Evolutionary conservation across 2,329 filamentous ascomycete species (phyloP), one percentile per base, ranked within the genome.

Genomic region (Fusarium nygamai): DNA sequence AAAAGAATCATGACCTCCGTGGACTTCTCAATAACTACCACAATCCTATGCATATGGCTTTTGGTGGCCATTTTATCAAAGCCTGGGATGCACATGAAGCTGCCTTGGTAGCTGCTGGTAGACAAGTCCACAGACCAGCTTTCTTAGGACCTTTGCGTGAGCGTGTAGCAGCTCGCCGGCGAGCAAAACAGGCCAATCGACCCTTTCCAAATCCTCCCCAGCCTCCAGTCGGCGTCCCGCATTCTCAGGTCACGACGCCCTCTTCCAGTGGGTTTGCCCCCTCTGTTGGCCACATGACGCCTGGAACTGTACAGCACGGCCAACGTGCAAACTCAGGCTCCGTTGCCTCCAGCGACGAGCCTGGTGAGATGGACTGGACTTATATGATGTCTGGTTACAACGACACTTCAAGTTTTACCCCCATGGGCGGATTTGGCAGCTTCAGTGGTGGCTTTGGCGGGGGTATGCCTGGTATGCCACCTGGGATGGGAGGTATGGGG

Each of bases 61-160:
- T 92, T 69, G 87, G 88, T 3, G 83, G 84, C 27, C 84, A 89
- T 24, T 88, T 92, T 46, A 81, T 92, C 65, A 91, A 90, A 75
- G 90, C 90, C 0, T 92, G 91, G 91, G 86, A 88, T 48, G 88
- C 88, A 6, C 86, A 87, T 62, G 87, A 87, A 73, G 82, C 85
- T 5, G 86, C 86, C 19, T 84, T 87, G 71, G 71, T 81, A 9
- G 83, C 84, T 58, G 80, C 83, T 12, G 88, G 88, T 2, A 84
- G 83, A 36, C 79, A 83, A 4, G 68, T 86, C 6, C 75, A 81
- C 22, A 82, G 83, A 19, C 88, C 88, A 6, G 81, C 79, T 50
- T 86, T 89, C 69, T 86, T 90, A 61, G 81, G 79, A 6, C 72
- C 84, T 48, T 82, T 90, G 73, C 82, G 84, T n/a, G 85, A 87